A percentile compares a stretch with the other conserved stretches of the same genome.
These are phyloP conservation scores for Suillus discolor DNA, from an alignment of 768 basidiomycete genomes.

Conservation along the genomic window DNA sequence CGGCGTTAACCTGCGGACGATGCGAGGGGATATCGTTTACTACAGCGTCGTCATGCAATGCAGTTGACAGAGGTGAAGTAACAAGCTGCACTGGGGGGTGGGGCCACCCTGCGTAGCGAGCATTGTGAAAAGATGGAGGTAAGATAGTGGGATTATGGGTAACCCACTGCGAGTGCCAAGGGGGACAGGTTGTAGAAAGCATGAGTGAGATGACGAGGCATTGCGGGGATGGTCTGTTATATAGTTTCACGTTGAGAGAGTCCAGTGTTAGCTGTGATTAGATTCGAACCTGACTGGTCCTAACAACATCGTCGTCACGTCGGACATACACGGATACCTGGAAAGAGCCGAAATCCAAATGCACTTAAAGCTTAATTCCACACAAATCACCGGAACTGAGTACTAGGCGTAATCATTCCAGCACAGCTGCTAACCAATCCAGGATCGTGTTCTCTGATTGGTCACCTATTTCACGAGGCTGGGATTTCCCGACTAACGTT, in stretches of 20 bases:
- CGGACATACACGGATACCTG: too few relatives aligned
- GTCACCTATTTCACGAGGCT: constrained; percentile 5
- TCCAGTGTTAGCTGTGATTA: too few relatives aligned
- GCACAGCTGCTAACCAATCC: constrained; percentile 4
- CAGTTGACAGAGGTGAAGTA: background rate
- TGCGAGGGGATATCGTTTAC: background rate
- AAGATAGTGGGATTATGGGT: background rate
- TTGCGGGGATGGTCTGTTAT: too few relatives aligned
- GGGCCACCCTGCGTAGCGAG: constrained; percentile 7
- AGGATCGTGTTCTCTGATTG: background rate
- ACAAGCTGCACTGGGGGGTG: background rate
- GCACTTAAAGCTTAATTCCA: too few relatives aligned
- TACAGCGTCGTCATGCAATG: background rate
- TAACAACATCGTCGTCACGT: too few relatives aligned
- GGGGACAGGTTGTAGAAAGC: background rate
- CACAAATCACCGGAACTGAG: too few relatives aligned
- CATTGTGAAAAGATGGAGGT: background rate
- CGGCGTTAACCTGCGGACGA: background rate
- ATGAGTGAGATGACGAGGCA: background rate
- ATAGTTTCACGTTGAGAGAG: too few relatives aligned
- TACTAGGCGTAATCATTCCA: constrained; percentile 5
- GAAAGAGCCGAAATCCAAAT: too few relatives aligned
- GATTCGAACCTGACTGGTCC: too few relatives aligned
- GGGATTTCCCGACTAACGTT: constrained; percentile 8
- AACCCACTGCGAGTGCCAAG: background rate